phyloP scores from a whole-genome alignment of 148 eudicot species.

The Rhododendron henanense region DNA sequence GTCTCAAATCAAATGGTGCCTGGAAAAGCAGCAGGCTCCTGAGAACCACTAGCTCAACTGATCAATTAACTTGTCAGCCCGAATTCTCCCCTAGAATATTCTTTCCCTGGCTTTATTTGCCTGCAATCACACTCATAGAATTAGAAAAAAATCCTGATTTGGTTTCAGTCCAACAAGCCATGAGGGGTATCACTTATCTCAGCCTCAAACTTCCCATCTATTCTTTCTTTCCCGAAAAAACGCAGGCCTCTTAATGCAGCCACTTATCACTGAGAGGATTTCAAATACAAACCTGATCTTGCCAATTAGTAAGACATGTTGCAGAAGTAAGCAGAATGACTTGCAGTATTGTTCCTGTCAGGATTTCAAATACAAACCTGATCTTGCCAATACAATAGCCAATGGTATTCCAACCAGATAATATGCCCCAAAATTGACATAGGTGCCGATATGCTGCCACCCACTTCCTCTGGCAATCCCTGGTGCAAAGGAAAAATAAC shows the following conservation, averaged over 20 bases:
- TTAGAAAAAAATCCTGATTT: background rate
- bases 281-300: no score
- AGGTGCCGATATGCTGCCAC: slow-evolving; percentile 38
- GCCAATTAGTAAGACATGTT: no score
- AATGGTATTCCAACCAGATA: slow-evolving; percentile 37
- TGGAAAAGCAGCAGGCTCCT: background rate
- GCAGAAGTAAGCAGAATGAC: no score
- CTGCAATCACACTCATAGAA: slow-evolving; percentile 7
- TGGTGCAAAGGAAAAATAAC: background rate
- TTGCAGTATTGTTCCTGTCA: no score
- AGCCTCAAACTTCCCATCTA: background rate
- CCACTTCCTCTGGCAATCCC: slow-evolving; percentile 48
- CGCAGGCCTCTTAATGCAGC: no score
- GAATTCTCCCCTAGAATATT: slow-evolving; percentile 11
- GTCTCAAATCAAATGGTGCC: background rate
- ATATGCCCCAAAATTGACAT: slow-evolving; percentile 38
- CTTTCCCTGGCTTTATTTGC: slow-evolving; percentile 10
- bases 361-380: no score
- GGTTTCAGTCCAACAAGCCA: background rate
- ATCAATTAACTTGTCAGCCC: background rate
- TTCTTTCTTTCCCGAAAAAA: background rate
- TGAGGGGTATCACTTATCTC: background rate
- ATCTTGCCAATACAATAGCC: slow-evolving; percentile 17
- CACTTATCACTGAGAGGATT: background rate
- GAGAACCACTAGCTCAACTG: background rate